Evolutionary conservation across 2,329 filamentous ascomycete genomes (phyloP).

Genomic region (Pyricularia grisea): DNA sequence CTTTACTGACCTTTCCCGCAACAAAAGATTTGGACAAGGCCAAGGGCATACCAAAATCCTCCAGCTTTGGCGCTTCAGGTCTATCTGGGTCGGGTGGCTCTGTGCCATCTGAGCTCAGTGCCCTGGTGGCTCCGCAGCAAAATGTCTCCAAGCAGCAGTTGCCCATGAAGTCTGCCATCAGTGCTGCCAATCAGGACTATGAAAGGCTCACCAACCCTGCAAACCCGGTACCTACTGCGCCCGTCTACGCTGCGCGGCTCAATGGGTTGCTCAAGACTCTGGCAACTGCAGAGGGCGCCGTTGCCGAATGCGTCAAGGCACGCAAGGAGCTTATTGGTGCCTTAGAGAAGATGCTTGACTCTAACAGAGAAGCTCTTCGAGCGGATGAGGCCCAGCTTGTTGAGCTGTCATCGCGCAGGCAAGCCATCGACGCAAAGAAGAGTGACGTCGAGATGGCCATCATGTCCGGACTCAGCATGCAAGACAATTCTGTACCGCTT

Average conservation of each 20-base stretch:
- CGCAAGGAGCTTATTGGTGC: conserved; percentile 68
- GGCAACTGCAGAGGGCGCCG: conserved; percentile 78
- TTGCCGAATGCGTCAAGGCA: conserved; percentile 82
- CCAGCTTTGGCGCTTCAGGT: conserved; percentile 49
- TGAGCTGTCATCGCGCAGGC: conserved; percentile 57
- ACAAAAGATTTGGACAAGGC: conserved; percentile 52
- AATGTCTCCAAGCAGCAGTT: conserved; percentile 64
- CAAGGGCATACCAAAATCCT: conserved; percentile 40
- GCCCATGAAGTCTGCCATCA: conserved; percentile 56
- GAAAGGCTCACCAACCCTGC: conserved; percentile 67
- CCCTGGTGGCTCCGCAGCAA: conserved; percentile 66
- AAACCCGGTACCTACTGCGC: conserved; percentile 63
- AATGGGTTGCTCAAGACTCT: conserved; percentile 84
- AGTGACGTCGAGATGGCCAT: conserved; percentile 85
- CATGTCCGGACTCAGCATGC: conserved; percentile 60
- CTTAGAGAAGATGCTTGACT: conserved; percentile 72
- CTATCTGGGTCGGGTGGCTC: conserved; percentile 34
- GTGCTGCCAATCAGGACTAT: conserved; percentile 71
- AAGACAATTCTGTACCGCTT: background rate
- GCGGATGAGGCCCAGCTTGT: conserved; percentile 59
- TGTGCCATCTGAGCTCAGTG: conserved; percentile 67
- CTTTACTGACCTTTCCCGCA: background rate
- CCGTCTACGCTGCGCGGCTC: conserved; percentile 84
- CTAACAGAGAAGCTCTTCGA: conserved; percentile 59
- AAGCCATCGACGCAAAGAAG: conserved; percentile 71